phyloP scores from a whole-genome alignment of 345 rosid species.

The Citrus medica region DNA sequence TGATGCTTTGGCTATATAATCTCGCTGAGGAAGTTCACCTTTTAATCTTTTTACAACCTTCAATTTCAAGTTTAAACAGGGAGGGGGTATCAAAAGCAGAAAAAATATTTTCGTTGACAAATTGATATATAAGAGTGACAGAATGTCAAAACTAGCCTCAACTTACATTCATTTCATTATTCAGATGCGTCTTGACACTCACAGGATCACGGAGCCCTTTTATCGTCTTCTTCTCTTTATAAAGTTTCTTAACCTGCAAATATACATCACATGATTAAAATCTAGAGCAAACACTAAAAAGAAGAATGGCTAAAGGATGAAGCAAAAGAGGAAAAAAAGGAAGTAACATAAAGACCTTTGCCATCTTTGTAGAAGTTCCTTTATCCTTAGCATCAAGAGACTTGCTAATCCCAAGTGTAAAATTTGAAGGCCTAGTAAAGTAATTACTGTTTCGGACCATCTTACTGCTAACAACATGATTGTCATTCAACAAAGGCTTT shows the following conservation, averaged over 20 bases:
- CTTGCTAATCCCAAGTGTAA: constrained; percentile 31
- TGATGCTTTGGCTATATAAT: constrained; percentile 35
- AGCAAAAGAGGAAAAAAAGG: neutral
- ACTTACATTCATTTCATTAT: constrained; percentile 49
- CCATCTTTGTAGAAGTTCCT: constrained; percentile 35
- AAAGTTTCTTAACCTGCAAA: constrained; percentile 43
- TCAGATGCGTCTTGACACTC: constrained; percentile 24
- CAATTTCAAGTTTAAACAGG: constrained; percentile 13
- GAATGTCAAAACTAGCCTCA: neutral
- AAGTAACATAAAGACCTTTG: constrained; percentile 33
- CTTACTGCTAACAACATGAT: constrained; percentile 22
- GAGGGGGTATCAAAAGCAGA: constrained; percentile 2
- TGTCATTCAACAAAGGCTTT: constrained; percentile 30
- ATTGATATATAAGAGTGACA: neutral
- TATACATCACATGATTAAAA: neutral
- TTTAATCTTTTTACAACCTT: constrained; percentile 48
- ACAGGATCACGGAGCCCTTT: constrained; percentile 30
- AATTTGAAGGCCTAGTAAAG: constrained; percentile 40
- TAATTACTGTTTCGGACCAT: constrained; percentile 36
- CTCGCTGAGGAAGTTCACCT: constrained; percentile 39
- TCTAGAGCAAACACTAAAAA: neutral
- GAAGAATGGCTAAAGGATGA: neutral
- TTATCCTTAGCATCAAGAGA: constrained; percentile 43
- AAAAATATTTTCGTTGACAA: neutral
- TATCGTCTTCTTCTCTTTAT: constrained; percentile 33